Evolutionary conservation across 2,329 filamentous ascomycete species (phyloP).

Genomic region (Tolypocladium nubicola): DNA sequence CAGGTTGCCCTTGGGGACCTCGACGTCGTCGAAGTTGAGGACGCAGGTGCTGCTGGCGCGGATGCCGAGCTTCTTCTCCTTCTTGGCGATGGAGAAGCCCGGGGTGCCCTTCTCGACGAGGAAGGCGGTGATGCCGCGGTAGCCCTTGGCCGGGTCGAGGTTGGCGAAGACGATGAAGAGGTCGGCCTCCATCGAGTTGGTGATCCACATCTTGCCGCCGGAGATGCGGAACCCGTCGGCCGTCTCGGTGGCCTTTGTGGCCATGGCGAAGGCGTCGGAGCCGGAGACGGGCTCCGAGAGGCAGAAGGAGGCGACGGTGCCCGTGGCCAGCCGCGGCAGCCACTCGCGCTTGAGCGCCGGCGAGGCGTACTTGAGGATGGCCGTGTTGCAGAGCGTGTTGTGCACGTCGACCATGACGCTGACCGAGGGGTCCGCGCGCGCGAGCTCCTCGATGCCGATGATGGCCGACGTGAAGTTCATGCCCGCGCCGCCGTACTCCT

Average conservation of each 20-base stretch:
- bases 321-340: conserved; percentile 80
- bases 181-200: conserved; percentile 85
- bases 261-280: conserved; percentile 90
- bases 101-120: conserved; percentile 81
- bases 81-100: conserved; percentile 94
- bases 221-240: conserved; percentile 75
- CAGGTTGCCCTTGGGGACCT: conserved; percentile 78
- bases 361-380: conserved; percentile 75
- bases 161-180: conserved; percentile 99
- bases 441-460: conserved; percentile 93
- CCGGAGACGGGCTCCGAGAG: conserved; percentile 87
- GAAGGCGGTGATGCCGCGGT: conserved; percentile 96
- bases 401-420: conserved; percentile 94
- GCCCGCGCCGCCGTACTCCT: conserved; percentile 90
- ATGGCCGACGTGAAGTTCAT: conserved; percentile 99
- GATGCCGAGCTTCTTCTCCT: conserved; percentile 99
- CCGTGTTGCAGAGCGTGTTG: conserved; percentile 95
- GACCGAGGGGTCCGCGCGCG: conserved; percentile 86
- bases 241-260: conserved; percentile 81
- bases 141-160: conserved; percentile 80
- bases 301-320: conserved; percentile 87
- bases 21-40: conserved; percentile 92
- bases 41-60: conserved; percentile 93
- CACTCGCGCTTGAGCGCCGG: conserved; percentile 71
- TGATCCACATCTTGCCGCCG: conserved; percentile 99